These are phyloP conservation scores for Wallacemonas sp. DNA, from an alignment of 208 protist genomes.

Conservation along the genomic window DNA sequence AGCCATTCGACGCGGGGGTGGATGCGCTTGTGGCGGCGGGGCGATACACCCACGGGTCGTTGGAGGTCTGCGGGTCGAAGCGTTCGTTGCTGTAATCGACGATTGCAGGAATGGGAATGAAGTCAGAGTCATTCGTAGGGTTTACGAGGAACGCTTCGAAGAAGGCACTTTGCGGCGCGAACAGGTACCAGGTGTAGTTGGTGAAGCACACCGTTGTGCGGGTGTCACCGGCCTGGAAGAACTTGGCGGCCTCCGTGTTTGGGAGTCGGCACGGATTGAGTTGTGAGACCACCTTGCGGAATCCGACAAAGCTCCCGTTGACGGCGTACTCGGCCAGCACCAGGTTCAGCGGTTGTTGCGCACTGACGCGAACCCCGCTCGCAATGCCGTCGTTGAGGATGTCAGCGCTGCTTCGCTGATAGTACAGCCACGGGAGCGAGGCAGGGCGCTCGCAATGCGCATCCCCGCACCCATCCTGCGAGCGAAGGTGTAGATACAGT, in stretches of 20 bases:
- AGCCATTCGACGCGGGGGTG: slow-evolving; percentile 14
- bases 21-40: slow-evolving; percentile 1
- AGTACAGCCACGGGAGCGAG: slow-evolving; percentile 66
- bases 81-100: slow-evolving; percentile 50
- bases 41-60: slow-evolving; percentile 44
- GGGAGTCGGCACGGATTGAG: slow-evolving; percentile 61
- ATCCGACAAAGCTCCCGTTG: slow-evolving; percentile 58
- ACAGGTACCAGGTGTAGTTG: slow-evolving; percentile 43
- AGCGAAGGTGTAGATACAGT: slow-evolving; percentile 50
- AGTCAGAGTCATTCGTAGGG: slow-evolving; percentile 41
- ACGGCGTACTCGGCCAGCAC: slow-evolving; percentile 55
- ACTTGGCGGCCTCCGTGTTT: slow-evolving; percentile 30
- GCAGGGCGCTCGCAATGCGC: slow-evolving; percentile 27
- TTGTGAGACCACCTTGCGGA: slow-evolving; percentile 36
- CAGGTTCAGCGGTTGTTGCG: slow-evolving; percentile 45
- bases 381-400: slow-evolving; percentile 24
- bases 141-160: slow-evolving; percentile 78
- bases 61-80: slow-evolving; percentile 29
- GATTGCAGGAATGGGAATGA: slow-evolving; percentile 69
- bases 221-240: slow-evolving; percentile 55
- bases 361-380: slow-evolving; percentile 5
- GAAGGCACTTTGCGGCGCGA: slow-evolving; percentile 40
- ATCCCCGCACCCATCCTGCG: slow-evolving; percentile 23
- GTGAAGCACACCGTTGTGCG: slow-evolving; percentile 34
- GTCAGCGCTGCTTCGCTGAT: slow-evolving; percentile 40